Evolutionary conservation across 768 basidiomycete genomes (phyloP).

Genomic region (Crepidotus variabilis): DNA sequence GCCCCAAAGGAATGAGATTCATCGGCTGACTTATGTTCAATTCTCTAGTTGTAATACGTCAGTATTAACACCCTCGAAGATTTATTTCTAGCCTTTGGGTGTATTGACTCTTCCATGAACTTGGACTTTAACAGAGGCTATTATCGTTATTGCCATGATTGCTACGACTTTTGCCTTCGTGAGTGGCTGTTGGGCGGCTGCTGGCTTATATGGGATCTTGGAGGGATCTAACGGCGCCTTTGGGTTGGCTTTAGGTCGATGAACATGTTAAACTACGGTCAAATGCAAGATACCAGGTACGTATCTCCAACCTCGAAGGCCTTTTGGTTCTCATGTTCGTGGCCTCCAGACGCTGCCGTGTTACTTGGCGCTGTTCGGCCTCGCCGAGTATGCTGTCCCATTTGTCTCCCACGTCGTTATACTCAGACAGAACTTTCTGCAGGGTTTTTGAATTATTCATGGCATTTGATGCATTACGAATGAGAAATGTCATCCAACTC

Average conservation of each 20-base stretch:
- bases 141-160: slow-evolving; percentile 73
- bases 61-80: slow-evolving; percentile 23
- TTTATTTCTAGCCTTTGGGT: background rate
- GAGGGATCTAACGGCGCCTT: background rate
- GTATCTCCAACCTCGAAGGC: background rate
- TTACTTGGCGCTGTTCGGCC: slow-evolving; percentile 78
- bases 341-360: slow-evolving; percentile 66
- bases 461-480: slow-evolving; percentile 77
- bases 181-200: slow-evolving; percentile 16
- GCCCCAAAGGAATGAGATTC: background rate
- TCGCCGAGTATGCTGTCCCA: slow-evolving; percentile 61
- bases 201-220: background rate
- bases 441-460: slow-evolving; percentile 80
- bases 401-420: background rate
- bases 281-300: slow-evolving; percentile 41
- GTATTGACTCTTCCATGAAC: background rate
- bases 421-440: background rate
- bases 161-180: slow-evolving; percentile 66
- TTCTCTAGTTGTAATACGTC: slow-evolving; percentile 52
- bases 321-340: background rate
- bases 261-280: slow-evolving; percentile 37
- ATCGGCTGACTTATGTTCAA: slow-evolving; percentile 1
- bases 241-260: slow-evolving; percentile 40
- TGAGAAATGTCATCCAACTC: slow-evolving; percentile 78
- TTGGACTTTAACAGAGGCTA: slow-evolving; percentile 53